Evolutionary conservation across 192 early-diverging fungal genomes (phyloP).

Genomic region (Coemansia sp.): DNA sequence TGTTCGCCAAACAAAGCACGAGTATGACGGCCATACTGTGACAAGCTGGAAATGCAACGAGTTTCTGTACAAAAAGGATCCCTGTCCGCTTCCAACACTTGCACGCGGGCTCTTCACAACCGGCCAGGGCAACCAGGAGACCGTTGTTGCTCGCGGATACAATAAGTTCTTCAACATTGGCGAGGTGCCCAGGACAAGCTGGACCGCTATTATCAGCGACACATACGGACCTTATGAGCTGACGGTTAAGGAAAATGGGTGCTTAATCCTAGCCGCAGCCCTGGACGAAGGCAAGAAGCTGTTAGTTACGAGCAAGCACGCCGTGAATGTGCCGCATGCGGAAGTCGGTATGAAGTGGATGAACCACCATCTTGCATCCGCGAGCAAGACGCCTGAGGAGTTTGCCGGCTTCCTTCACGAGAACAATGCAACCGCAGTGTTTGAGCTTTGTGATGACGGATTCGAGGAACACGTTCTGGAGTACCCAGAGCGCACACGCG

Average conservation of each 20-base stretch:
- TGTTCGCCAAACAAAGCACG: conserved; percentile 31
- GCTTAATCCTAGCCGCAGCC: conserved; percentile 83
- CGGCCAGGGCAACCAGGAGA: conserved; percentile 17
- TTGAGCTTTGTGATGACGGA: conserved; percentile 87
- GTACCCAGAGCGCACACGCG: conserved; percentile 74
- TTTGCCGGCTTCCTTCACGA: conserved; percentile 70
- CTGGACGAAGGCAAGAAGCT: conserved; percentile 60
- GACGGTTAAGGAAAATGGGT: conserved; percentile 96
- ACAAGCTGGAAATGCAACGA: conserved; percentile 71
- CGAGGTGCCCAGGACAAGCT: conserved; percentile 64
- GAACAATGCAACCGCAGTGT: conserved; percentile 78
- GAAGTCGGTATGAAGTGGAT: conserved; percentile 79
- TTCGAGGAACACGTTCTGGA: conserved; percentile 96
- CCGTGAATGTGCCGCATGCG: conserved; percentile 42
- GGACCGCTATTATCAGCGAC: conserved; percentile 58
- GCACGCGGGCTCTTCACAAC: conserved; percentile 83
- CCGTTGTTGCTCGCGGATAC: conserved; percentile 86
- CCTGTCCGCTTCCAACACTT: conserved; percentile 64
- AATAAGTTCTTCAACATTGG: conserved; percentile 95
- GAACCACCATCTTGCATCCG: conserved; percentile 60
- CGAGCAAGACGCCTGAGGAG: conserved; percentile 62
- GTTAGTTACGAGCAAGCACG: conserved; percentile 90
- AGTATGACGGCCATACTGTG: conserved; percentile 28
- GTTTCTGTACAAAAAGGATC: conserved; percentile 66
- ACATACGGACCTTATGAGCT: conserved; percentile 88